These are phyloP conservation scores for Eleusine coracana DNA, from an alignment of 176 grass and related monocot species.

Conservation along the genomic window DNA sequence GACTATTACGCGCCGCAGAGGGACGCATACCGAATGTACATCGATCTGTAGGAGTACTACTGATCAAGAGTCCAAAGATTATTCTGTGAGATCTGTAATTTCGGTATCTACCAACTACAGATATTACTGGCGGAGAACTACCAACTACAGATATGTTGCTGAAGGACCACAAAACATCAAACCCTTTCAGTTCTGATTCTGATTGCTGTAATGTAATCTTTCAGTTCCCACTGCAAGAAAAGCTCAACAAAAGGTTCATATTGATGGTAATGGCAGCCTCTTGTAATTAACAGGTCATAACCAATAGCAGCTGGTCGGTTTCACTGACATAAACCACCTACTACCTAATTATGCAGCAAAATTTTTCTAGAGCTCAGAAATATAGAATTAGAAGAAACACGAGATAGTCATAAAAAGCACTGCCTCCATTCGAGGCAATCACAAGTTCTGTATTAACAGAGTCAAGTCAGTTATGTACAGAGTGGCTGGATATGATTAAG, in stretches of 20 bases:
- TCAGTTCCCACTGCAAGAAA: not conserved
- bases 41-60: conserved; percentile 60
- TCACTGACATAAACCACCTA: not conserved
- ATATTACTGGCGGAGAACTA: too few relatives aligned
- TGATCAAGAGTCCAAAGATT: not conserved
- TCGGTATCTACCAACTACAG: not conserved
- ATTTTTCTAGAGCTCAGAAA: not conserved
- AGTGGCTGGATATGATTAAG: conserved; percentile 48
- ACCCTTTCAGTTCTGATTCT: not conserved
- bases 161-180: not conserved
- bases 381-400: not conserved
- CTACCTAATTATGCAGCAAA: conserved; percentile 18
- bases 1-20: conserved; percentile 73
- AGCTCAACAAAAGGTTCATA: not conserved
- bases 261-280: not conserved
- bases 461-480: conserved; percentile 60
- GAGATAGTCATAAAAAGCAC: conserved; percentile 25
- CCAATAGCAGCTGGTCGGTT: not conserved
- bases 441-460: conserved; percentile 52
- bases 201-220: not conserved
- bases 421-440: conserved; percentile 49
- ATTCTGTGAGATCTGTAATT: not conserved
- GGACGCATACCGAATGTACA: conserved; percentile 82
- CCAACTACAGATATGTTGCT: not conserved
- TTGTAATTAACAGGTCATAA: not conserved